Evolutionary conservation across 768 basidiomycete genomes (phyloP), one percentile per base, ranked within the genome.

Genomic region (Termitomyces sp.): DNA sequence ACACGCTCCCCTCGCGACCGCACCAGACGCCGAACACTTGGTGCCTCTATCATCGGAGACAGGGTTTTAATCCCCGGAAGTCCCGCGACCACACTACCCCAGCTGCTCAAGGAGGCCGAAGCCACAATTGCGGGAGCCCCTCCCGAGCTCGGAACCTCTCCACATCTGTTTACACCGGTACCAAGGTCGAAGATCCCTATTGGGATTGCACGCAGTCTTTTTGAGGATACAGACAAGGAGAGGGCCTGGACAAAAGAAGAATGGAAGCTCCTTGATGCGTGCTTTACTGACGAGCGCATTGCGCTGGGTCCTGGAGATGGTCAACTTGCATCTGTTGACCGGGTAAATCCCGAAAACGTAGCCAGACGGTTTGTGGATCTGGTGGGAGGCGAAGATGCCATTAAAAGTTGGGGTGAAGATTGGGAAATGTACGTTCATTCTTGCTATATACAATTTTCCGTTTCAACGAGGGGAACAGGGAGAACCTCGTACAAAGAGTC

Each of bases 191-290:
- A n/a, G 13, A 29, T 13, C 22, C 2, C 12, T 24, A 1, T 29
- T n/a, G 37, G 37, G 18, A 6, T 58, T 5, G 44, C 41, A 9
- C 33, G 42, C 12, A 57, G 51, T 28, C 41, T 53, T 18, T 58
- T 58, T 47, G 36, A 34, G 12, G 26, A 26, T 6, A 22, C 5
- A 64, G 54, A 36, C 34, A 54, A 42, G 22, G 60, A 68, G 51
- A 65, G 69, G 18, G 72, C 70, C 41, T 94, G 92, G 92, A 76
- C 78, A 4, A 87, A 86, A 65, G 81, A 81, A 22, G 88, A 92
- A 52, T 94, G 92, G 92, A 92, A 88, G 68, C 66, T 76, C 49
- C 75, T 94, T 50, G 92, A 94, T 69, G 81, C 81, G 24, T 90
- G 88, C 64, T 87, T 92, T 60, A 86, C 87, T 12, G 87, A 89